Percentiles rank a stretch among this genome's conserved stretches.
These are phyloP conservation scores for Leccinum broughii DNA, from an alignment of 768 basidiomycete genomes.

Conservation along the genomic window DNA sequence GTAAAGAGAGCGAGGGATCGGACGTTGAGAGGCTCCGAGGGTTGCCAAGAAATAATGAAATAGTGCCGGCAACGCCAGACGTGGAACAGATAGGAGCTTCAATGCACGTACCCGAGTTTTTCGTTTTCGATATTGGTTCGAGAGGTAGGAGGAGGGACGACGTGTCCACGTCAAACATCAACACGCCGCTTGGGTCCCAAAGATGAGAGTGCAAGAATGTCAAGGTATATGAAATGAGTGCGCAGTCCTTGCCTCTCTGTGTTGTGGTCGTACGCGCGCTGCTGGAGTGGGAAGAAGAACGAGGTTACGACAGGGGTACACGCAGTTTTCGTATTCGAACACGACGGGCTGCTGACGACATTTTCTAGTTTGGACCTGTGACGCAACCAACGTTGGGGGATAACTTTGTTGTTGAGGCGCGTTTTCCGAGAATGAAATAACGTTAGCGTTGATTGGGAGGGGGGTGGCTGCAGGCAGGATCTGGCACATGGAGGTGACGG, in stretches of 20 bases:
- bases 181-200: slow-evolving; percentile 1
- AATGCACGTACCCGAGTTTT: background rate
- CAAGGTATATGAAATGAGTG: slow-evolving; percentile 18
- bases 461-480: background rate
- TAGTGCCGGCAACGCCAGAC: slow-evolving; percentile 12
- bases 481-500: slow-evolving; percentile 1
- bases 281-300: slow-evolving; percentile 17
- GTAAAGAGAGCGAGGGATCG: slow-evolving; percentile 5
- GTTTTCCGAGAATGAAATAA: slow-evolving; percentile 16
- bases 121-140: background rate
- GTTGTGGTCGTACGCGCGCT: background rate
- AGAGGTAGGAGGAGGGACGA: slow-evolving; percentile 1
- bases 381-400: background rate
- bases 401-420: no score
- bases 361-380: background rate
- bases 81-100: slow-evolving; percentile 12
- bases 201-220: background rate
- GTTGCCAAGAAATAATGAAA: slow-evolving; percentile 5
- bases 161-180: background rate
- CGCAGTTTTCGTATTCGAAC: slow-evolving; percentile 14
- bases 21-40: slow-evolving; percentile 27
- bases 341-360: background rate
- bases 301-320: slow-evolving; percentile 13
- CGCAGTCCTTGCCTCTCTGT: slow-evolving; percentile 8
- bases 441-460: slow-evolving; percentile 1